Evolutionary conservation across 2,329 filamentous ascomycete genomes (phyloP), one percentile per base, ranked within the genome.

Genomic region (Clonostachys rosea): DNA sequence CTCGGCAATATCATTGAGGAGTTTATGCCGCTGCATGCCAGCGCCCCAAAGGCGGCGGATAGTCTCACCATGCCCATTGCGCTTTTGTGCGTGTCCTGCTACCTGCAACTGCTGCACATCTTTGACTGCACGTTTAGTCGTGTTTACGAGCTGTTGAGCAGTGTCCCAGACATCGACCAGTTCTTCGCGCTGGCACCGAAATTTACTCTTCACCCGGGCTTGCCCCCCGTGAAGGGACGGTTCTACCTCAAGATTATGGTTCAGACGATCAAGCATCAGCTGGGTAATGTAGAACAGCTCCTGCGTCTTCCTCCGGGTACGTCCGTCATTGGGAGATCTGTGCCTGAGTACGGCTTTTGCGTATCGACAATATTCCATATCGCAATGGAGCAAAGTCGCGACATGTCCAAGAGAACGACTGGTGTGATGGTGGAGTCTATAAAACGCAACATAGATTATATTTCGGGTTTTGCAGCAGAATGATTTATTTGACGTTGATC

Each of bases 61-160:
- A 33, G 44, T 40, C 33, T 48, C 37, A 50, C 34, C 42, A 48
- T 40, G 44, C 49, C 49, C 18, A 40, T 41, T 46, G 43, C 48
- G 16, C 49, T 50, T 40, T 45, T 50, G 46, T 48, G 46, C 40
- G 34, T 50, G 39, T 50, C 49, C 17, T 43, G 46, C 17, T 36
- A 50, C 42, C 46, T 50, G 14, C 49, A 50, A 34, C 43, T 50
- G 37, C 46, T 50, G 43, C 49, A 48, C 33, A 46, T 50, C n/a
- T 50, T 43, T 43, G 37, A 50, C 39, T 24, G n/a, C 43, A 48
- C 46, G 20, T 50, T 50, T 43, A 17, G 34, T 18, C 45, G 47
- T 20, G 42, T 50, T 34, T 17, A 50, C 14, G 33, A 14, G 42
- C 24, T 47, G 33, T 36, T 50, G 17, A 37, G 33, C 17, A 30